Conservation (phyloP, 108 stramenopile genomes). For the Skeletonema tropicum region DNA sequence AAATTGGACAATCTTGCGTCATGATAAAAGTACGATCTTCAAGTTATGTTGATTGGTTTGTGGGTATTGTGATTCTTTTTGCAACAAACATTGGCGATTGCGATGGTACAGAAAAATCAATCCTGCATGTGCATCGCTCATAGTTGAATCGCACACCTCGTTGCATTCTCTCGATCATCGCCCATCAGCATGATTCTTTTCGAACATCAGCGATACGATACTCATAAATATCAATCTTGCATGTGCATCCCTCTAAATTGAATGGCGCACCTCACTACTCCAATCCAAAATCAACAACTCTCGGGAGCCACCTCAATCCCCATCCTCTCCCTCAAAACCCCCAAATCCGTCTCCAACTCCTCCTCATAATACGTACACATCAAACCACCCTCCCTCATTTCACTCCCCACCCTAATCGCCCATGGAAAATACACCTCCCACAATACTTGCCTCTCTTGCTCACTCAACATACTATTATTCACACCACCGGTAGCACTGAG, state of each 20-base stretch:
- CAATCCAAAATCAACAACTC: conserved; percentile 15
- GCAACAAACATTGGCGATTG: too few relatives aligned
- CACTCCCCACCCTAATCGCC: conserved; percentile 56
- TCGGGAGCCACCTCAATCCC: conserved; percentile 76
- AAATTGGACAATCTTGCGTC: neutral
- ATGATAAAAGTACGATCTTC: too few relatives aligned
- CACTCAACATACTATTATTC: conserved; percentile 3
- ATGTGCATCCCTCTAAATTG: neutral
- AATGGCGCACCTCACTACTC: neutral
- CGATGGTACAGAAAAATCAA: too few relatives aligned
- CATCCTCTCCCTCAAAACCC: conserved; percentile 63
- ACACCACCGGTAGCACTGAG: conserved; percentile 71
- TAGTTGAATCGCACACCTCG: too few relatives aligned
- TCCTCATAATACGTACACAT: conserved; percentile 86
- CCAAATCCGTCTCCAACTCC: conserved; percentile 80
- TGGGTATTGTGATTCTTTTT: too few relatives aligned
- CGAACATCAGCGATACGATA: neutral
- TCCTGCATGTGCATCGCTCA: too few relatives aligned
- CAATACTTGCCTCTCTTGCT: conserved; percentile 49
- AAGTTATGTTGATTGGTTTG: too few relatives aligned
- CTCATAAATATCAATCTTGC: neutral
- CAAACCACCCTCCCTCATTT: conserved; percentile 34
- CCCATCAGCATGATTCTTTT: neutral
- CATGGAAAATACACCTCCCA: conserved; percentile 78
- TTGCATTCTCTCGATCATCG: too few relatives aligned